Evolutionary conservation across 495 filamentous ascomycete species (phyloP).

Genomic region (Trypethelium eluteriae): DNA sequence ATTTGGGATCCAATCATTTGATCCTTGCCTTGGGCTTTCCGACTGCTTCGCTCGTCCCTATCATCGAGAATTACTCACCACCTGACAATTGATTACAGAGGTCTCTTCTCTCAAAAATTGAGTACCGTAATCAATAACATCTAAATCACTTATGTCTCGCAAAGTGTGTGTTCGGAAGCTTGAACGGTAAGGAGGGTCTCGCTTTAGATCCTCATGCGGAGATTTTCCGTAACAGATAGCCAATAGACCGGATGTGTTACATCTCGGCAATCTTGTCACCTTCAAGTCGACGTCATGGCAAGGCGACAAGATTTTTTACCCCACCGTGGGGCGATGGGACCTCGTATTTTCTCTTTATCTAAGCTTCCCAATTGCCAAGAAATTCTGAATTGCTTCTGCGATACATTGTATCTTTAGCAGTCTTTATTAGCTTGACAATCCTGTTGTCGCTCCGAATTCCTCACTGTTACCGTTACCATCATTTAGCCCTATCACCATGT

Average conservation of each 20-base stretch:
- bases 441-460: too few species aligned
- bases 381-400: neutral
- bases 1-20: neutral
- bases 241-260: neutral
- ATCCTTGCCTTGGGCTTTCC: too few species aligned
- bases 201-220: neutral
- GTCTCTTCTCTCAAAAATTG: too few species aligned
- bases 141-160: too few species aligned
- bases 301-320: neutral
- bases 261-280: neutral
- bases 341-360: neutral
- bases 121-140: too few species aligned
- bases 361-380: neutral
- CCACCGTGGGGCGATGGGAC: neutral
- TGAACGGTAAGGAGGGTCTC: too few species aligned
- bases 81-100: too few species aligned
- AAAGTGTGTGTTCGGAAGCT: too few species aligned
- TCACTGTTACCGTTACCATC: neutral
- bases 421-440: neutral
- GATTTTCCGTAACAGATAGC: neutral
- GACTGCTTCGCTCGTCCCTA: too few species aligned
- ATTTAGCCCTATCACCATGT: neutral
- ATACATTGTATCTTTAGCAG: neutral
- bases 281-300: slow-evolving; percentile 7
- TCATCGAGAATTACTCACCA: too few species aligned